phyloP scores from a whole-genome alignment of 257 asterid genomes.

The Solanum lignicaule region DNA sequence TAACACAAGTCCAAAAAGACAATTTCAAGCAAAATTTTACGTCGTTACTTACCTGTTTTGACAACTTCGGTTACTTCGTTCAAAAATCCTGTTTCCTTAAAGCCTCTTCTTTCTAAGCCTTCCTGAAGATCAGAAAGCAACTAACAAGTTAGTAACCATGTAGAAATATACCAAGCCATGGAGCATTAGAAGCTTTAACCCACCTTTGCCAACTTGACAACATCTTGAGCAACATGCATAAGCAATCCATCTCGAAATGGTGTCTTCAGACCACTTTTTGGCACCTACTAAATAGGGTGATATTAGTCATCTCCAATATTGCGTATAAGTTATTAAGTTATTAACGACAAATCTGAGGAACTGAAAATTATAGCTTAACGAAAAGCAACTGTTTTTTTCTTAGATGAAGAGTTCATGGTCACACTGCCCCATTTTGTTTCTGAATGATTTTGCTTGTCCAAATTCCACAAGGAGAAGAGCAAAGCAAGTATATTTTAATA shows the following conservation, averaged over 20 bases:
- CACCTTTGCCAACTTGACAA: slow-evolving; percentile 63
- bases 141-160: not conserved
- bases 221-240: slow-evolving; percentile 92
- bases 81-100: slow-evolving; percentile 78
- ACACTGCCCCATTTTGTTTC: not conserved
- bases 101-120: slow-evolving; percentile 96
- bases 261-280: slow-evolving; percentile 69
- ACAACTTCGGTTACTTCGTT: slow-evolving; percentile 88
- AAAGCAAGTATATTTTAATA: not conserved
- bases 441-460: not conserved
- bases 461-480: not conserved
- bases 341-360: not conserved
- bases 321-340: too few species aligned
- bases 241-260: slow-evolving; percentile 97
- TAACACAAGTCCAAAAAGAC: not conserved
- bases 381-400: not conserved
- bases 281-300: slow-evolving; percentile 43
- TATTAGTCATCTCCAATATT: not conserved
- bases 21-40: not conserved
- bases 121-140: slow-evolving; percentile 37
- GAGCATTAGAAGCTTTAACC: not conserved
- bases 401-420: not conserved
- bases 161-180: not conserved
- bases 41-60: slow-evolving; percentile 40
- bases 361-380: not conserved